Evolutionary conservation across 2,329 filamentous ascomycete genomes (phyloP), one percentile per base, ranked within the genome.

Genomic region (Nemania sp.): DNA sequence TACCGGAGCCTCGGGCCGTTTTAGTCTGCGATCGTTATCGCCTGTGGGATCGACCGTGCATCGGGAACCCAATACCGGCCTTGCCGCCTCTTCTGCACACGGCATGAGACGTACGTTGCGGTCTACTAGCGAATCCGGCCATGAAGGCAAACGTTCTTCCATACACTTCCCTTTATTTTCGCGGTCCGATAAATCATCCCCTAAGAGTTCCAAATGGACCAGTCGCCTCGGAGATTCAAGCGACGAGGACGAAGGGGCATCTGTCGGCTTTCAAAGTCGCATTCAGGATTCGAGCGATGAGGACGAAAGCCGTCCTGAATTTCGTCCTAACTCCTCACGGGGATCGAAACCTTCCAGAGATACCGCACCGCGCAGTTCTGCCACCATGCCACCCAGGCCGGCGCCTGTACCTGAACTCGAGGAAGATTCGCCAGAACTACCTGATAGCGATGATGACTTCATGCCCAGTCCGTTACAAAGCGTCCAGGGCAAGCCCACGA

Each of bases 201-300:
- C 60, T 7, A 69, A 61, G 12, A 54, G 54, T 10, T 62, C 71
- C 21, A 68, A 67, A 48, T 68, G 47, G 59, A 21, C 62, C 0
- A 86, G 83, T 65, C 80, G 87, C 0, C 85, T 89, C 62, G 80
- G 72, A 3, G 84, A 89, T 73, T 87, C 87, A 3, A 85, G 90
- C 63, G 86, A 87, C 63, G 87, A 89, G 37, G 82, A 83, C 2
- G 76, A 76, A 12, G 77, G 67, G 37, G 72, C 67, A 32, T 71
- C 63, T 15, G 68, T 64, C 17, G 67, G 69, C 3, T 85, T 83
- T 69, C 75, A 71, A 34, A 87, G 85, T 68, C 86, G 89, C 1
- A 90, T 92, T 67, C 85, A 79, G 1, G 88, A 91, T 68, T 91
- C 89, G 1, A 91, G 89, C 69, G 89, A 91, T 57, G 88, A 90